Conservation (phyloP, 805 yeast genomes). For the Saccharomycopsis babjevae region DNA sequence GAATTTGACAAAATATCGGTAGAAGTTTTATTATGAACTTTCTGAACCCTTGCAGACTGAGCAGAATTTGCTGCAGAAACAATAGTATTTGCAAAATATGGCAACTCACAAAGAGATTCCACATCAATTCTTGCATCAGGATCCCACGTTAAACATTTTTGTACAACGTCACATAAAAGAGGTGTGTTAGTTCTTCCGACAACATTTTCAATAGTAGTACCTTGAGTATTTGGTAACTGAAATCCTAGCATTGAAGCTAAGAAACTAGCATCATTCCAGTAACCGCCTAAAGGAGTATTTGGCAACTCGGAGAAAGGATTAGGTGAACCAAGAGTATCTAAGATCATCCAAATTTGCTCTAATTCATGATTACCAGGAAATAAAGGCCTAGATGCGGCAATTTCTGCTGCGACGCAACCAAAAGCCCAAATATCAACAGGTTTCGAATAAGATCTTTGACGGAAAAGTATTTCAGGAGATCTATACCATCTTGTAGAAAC, state of each 20-base stretch:
- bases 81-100: constrained; percentile 44
- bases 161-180: constrained; percentile 30
- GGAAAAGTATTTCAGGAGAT: constrained; percentile 67
- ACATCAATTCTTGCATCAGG: constrained; percentile 56
- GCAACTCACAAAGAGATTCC: constrained; percentile 35
- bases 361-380: constrained; percentile 76
- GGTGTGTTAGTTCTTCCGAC: constrained; percentile 36
- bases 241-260: constrained; percentile 48
- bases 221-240: constrained; percentile 44
- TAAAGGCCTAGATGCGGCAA: constrained; percentile 62
- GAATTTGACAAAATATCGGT: not conserved
- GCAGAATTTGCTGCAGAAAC: constrained; percentile 10
- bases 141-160: constrained; percentile 65
- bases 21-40: not conserved
- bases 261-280: constrained; percentile 54
- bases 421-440: constrained; percentile 85
- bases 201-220: constrained; percentile 36
- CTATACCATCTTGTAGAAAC: constrained; percentile 84
- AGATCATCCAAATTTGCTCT: constrained; percentile 66
- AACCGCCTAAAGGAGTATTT: constrained; percentile 53
- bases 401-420: constrained; percentile 68
- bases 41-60: not conserved
- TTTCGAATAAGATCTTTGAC: constrained; percentile 50
- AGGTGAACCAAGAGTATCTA: constrained; percentile 70
- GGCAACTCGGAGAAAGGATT: constrained; percentile 17